A percentile compares a stretch with the other conserved stretches of the same genome.
phyloP scores from a whole-genome alignment of 495 filamentous ascomycete species.

The Chaetomium cochliodes region DNA sequence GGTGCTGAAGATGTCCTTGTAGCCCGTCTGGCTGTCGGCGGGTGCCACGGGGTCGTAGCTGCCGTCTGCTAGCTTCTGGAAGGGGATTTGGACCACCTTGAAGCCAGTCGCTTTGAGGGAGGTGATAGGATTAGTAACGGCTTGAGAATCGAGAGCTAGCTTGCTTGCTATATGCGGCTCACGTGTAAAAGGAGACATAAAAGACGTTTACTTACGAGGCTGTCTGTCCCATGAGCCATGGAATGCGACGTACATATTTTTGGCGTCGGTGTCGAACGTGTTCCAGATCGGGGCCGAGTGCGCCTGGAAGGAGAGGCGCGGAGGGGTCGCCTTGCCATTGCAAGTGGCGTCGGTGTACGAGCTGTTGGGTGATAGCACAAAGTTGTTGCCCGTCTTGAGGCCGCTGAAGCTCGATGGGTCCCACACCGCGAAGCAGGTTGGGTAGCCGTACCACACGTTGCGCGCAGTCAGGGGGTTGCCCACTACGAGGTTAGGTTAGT shows the following conservation, averaged over 20 bases:
- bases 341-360: conserved; percentile 34
- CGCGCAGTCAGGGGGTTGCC: conserved; percentile 39
- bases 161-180: too few relatives aligned
- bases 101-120: conserved; percentile 36
- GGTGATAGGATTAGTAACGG: not conserved
- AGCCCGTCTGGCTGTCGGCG: conserved; percentile 38
- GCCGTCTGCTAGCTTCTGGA: conserved; percentile 34
- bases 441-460: conserved; percentile 61
- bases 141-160: too few relatives aligned
- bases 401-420: conserved; percentile 44
- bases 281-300: conserved; percentile 61
- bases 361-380: conserved; percentile 46
- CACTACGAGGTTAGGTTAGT: conserved; percentile 22
- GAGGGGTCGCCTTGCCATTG: conserved; percentile 37
- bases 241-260: conserved; percentile 59
- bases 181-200: too few relatives aligned
- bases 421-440: conserved; percentile 68
- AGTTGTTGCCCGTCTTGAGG: conserved; percentile 53
- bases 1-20: conserved; percentile 39
- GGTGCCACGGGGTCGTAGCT: conserved; percentile 42
- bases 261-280: conserved; percentile 43
- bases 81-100: conserved; percentile 44
- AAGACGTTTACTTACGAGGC: too few relatives aligned
- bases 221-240: conserved; percentile 58
- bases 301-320: conserved; percentile 54